phyloP scores from a whole-genome alignment of 2,329 filamentous ascomycete genomes.

The Paraphoma chrysanthemicola region DNA sequence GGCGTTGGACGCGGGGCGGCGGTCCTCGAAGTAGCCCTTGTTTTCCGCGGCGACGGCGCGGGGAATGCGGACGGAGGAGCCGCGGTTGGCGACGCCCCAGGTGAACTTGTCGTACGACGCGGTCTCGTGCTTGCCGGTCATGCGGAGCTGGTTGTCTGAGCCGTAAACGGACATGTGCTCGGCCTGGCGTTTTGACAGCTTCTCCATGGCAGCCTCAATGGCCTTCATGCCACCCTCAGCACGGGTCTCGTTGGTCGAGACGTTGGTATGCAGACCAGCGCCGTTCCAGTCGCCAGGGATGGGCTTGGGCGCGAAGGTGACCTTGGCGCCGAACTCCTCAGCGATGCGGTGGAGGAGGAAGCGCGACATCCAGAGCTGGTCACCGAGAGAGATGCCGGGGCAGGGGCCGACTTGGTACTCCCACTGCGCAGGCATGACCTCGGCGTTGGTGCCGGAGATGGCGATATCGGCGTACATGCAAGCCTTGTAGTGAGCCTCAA shows the following conservation, averaged over 20 bases:
- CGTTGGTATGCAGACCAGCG: conserved; percentile 91
- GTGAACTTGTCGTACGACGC: conserved; percentile 91
- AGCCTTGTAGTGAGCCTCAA: conserved; percentile 92
- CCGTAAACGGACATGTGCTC: conserved; percentile 86
- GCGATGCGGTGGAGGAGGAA: conserved; percentile 90
- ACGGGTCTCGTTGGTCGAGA: conserved; percentile 89
- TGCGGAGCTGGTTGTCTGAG: conserved; percentile 92
- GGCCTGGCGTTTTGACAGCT: conserved; percentile 57
- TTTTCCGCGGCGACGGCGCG: conserved; percentile 84
- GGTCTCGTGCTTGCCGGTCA: conserved; percentile 94
- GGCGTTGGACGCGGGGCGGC: conserved; percentile 76
- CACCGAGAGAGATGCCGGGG: conserved; percentile 85
- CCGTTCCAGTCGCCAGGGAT: conserved; percentile 98
- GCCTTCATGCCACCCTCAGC: conserved; percentile 91
- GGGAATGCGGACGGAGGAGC: conserved; percentile 90
- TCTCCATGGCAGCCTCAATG: conserved; percentile 79
- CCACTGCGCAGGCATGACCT: conserved; percentile 98
- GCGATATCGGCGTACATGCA: conserved; percentile 88
- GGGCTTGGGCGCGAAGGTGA: conserved; percentile 95
- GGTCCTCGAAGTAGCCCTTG: conserved; percentile 89
- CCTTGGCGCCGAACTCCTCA: conserved; percentile 95
- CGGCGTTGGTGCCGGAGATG: conserved; percentile 98
- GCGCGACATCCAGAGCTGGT: conserved; percentile 93
- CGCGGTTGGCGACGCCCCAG: conserved; percentile 95
- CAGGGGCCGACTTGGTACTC: conserved; percentile 97